Evolutionary conservation across 2,329 filamentous ascomycete species (phyloP).

Genomic region (Polychaeton citri): DNA sequence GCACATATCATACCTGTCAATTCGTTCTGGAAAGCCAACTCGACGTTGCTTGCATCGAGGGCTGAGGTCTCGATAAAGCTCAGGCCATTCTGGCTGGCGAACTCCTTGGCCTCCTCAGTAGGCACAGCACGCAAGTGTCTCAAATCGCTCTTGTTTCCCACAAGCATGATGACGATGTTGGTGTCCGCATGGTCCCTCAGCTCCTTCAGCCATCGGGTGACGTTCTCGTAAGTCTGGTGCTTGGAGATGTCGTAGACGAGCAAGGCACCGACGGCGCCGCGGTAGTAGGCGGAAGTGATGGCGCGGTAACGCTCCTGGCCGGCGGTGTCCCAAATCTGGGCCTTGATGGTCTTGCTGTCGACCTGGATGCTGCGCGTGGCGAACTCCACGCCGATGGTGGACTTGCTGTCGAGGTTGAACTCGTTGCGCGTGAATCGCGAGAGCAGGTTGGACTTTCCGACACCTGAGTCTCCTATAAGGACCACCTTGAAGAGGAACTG

Average conservation of each 20-base stretch:
- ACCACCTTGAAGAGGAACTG: conserved; percentile 99
- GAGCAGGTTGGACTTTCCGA: conserved; percentile 99
- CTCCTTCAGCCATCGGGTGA: conserved; percentile 98
- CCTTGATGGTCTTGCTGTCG: conserved; percentile 99
- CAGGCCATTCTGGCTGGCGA: conserved; percentile 66
- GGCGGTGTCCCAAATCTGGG: conserved; percentile 99
- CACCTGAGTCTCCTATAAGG: conserved; percentile 96
- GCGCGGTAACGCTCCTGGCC: conserved; percentile 98
- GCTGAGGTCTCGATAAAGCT: conserved; percentile 99
- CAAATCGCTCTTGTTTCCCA: conserved; percentile 99
- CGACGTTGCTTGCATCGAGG: conserved; percentile 96
- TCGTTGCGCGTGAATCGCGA: conserved; percentile 99
- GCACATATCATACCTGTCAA: conserved; percentile 63
- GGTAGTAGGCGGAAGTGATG: conserved; percentile 98
- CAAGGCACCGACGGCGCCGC: conserved; percentile 89
- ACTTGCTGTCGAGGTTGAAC: conserved; percentile 99
- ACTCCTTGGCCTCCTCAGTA: conserved; percentile 94
- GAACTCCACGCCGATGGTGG: conserved; percentile 98
- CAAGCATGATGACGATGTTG: conserved; percentile 92
- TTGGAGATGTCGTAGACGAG: conserved; percentile 99
- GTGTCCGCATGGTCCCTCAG: conserved; percentile 93
- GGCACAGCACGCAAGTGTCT: conserved; percentile 92
- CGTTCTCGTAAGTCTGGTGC: conserved; percentile 98
- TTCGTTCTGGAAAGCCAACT: conserved; percentile 98
- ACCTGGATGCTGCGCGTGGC: conserved; percentile 97